Evolutionary conservation across 805 yeast species (phyloP).

Genomic region (Cyberlindnera veronae): DNA sequence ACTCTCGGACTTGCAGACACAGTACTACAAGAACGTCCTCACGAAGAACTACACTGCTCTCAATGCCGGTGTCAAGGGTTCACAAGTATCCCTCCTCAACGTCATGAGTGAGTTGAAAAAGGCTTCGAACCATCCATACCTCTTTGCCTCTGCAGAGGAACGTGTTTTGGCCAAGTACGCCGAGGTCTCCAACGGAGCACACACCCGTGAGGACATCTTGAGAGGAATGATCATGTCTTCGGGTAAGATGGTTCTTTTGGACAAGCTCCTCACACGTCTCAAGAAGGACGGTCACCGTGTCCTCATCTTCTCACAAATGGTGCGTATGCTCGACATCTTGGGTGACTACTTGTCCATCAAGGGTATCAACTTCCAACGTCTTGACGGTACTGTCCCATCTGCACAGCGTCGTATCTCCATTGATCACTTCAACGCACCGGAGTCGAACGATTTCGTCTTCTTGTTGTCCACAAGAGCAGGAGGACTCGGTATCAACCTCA

Average conservation of each 20-base stretch:
- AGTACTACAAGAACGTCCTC: conserved; percentile 88
- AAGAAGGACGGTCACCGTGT: conserved; percentile 95
- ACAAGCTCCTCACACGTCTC: conserved; percentile 79
- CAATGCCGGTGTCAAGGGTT: conserved; percentile 75
- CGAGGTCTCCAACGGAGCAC: conserved; percentile 36
- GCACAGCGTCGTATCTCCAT: conserved; percentile 90
- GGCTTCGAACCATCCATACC: conserved; percentile 95
- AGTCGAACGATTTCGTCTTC: conserved; percentile 86
- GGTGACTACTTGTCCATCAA: conserved; percentile 90
- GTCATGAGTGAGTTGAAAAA: conserved; percentile 95
- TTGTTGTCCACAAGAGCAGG: conserved; percentile 95
- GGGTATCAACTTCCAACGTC: conserved; percentile 84
- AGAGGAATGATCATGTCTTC: conserved; percentile 96
- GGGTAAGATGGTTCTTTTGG: conserved; percentile 96
- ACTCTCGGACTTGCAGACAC: conserved; percentile 90
- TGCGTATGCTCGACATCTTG: conserved; percentile 87
- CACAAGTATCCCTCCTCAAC: conserved; percentile 80
- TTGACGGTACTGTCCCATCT: conserved; percentile 96
- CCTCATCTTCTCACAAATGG: conserved; percentile 95
- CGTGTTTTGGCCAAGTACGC: conserved; percentile 68
- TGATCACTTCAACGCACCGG: conserved; percentile 95
- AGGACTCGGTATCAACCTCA: conserved; percentile 94
- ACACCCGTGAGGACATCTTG: conserved; percentile 72
- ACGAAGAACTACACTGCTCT: conserved; percentile 91
- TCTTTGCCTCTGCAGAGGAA: conserved; percentile 91